Conservation (phyloP, 2,329 filamentous ascomycete species). For the Claviceps sp. region DNA sequence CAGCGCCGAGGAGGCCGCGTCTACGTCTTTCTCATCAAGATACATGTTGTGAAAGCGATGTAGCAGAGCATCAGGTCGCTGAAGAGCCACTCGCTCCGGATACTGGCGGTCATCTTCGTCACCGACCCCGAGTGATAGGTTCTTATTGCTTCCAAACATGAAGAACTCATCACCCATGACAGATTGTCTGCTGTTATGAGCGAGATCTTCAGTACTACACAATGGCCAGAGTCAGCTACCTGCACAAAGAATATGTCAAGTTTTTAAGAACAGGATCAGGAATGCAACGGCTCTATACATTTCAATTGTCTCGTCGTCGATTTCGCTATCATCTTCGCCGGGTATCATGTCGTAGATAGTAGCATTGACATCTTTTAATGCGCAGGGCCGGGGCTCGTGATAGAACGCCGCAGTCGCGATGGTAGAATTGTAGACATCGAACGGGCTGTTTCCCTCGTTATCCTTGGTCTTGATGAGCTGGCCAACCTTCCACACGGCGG, state of each 20-base stretch:
- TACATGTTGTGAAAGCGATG: constrained; percentile 60
- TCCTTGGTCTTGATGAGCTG: constrained; percentile 91
- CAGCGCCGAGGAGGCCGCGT: constrained; percentile 15
- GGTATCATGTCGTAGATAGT: constrained; percentile 35
- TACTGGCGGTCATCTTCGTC: constrained; percentile 91
- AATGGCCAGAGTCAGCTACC: neutral
- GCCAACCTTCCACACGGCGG: constrained; percentile 48
- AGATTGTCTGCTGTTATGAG: constrained; percentile 9
- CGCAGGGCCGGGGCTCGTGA: constrained; percentile 25
- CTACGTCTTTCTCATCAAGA: constrained; percentile 31
- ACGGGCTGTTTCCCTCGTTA: constrained; percentile 83
- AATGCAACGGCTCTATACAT: constrained; percentile 14
- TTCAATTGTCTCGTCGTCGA: constrained; percentile 26
- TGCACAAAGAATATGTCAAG: neutral
- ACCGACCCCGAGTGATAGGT: constrained; percentile 82
- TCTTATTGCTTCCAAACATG: constrained; percentile 93
- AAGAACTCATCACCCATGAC: constrained; percentile 68
- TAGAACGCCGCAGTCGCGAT: constrained; percentile 43
- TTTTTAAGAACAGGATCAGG: neutral
- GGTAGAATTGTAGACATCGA: constrained; percentile 82
- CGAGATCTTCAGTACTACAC: constrained; percentile 10
- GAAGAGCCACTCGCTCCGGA: constrained; percentile 68
- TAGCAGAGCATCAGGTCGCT: constrained; percentile 65
- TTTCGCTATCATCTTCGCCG: constrained; percentile 40
- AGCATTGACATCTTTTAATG: constrained; percentile 37